A percentile compares a stretch with the other conserved stretches of the same genome.
These are phyloP conservation scores for Lepidium aucheri DNA, from an alignment of 345 rosid genomes.

Conservation along the genomic window DNA sequence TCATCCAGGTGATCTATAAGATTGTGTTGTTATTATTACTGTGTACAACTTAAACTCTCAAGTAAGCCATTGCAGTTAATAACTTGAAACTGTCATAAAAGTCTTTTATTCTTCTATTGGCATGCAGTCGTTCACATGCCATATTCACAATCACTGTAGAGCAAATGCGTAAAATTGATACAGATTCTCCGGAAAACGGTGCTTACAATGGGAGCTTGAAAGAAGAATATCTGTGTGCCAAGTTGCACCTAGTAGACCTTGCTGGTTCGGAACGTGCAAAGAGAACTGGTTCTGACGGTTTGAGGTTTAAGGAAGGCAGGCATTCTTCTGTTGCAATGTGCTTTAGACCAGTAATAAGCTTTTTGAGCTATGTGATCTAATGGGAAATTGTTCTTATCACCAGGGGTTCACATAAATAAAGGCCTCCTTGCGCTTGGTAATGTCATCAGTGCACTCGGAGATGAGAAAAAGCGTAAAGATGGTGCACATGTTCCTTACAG, in stretches of 20 bases:
- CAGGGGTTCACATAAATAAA: constrained; percentile 95
- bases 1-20: constrained; percentile 65
- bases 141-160: constrained; percentile 94
- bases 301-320: constrained; percentile 97
- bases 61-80: neutral
- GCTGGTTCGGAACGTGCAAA: constrained; percentile 99
- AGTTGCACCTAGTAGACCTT: constrained; percentile 96
- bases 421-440: constrained; percentile 99
- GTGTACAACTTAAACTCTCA: neutral
- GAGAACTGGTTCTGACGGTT: constrained; percentile 95
- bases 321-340: neutral
- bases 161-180: constrained; percentile 79
- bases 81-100: too few species aligned
- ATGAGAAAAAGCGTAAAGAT: constrained; percentile 95
- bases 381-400: constrained; percentile 17
- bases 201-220: constrained; percentile 47
- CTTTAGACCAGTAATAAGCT: neutral
- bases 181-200: constrained; percentile 47
- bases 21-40: neutral
- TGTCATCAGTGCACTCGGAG: constrained; percentile 98
- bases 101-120: too few species aligned
- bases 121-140: constrained; percentile 93
- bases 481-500: constrained; percentile 92
- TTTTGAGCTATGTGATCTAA: constrained; percentile 7
- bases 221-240: constrained; percentile 95